Base-by-base conservation (phyloP, 2,329 filamentous ascomycete species). In the Phoma sp. region DNA sequence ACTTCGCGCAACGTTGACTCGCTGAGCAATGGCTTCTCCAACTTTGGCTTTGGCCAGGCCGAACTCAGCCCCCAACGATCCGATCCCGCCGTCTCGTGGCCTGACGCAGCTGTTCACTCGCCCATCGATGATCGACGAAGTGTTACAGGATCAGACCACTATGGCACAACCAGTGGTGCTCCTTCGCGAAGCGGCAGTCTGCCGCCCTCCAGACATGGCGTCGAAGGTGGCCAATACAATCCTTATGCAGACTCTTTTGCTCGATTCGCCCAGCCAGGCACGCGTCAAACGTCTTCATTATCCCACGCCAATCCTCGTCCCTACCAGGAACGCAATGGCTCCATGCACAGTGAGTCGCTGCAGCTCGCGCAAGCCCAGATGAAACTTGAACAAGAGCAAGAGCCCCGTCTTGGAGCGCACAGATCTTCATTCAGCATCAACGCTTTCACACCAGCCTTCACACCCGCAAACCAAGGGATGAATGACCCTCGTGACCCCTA, bases 141-240 rank as follows among this genome's bases (percentile, higher is more conserved):
- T 46, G 66, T 74, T 21, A 70, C 73, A 43, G 71, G 72, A 36
- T 74, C 75, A 4, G 75, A 79, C 8, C 84, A 80, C 64, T 78
- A 81, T 58, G 74, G 70, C 31, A 67, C 77, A 15, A 72, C 72
- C 1, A 80, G 80, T 43, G 76, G 76, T 43, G 74, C 77, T 17
- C 70, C 77, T 3, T 81, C 84, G n/a, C 79, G 83, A 56, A 85
- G 85, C 54, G 74, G 77, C 37, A 85, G 80, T 69, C 74, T 84
- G 41, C 83, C 85, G 39, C 80, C 84, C 2, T 85, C 85, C 32
- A 80, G 83, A 43, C 81, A 84, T 51, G 75, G 77, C 10, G 75
- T 75, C 15, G 75, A 80, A 40, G 71, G 72, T 22, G 60, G 72
- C 6, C 68, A 70, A 29, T 77, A 72, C 44, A 60, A 64, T n/a